These are phyloP conservation scores for Quercus mongolica DNA, from an alignment of 306 rosid species.

Conservation along the genomic window DNA sequence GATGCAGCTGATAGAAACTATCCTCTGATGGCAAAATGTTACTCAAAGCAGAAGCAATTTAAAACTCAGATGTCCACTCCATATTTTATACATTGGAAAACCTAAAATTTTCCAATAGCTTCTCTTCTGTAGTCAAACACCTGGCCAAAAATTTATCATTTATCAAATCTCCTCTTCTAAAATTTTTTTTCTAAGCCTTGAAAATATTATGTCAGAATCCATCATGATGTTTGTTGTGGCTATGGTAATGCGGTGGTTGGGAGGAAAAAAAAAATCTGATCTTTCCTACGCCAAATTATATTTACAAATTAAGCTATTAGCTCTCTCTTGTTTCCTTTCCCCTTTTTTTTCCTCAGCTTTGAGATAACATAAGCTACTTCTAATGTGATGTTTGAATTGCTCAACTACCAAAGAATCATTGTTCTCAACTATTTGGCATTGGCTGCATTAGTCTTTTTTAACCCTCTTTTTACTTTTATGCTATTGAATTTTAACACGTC, in stretches of 20 bases:
- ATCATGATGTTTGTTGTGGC: not conserved
- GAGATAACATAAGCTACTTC: too few species aligned
- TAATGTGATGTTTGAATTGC: too few species aligned
- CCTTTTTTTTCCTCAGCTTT: too few species aligned
- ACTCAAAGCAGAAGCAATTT: not conserved
- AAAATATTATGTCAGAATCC: not conserved
- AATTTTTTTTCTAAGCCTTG: not conserved
- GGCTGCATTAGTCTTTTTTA: too few species aligned
- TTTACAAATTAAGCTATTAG: too few species aligned
- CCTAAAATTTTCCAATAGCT: not conserved
- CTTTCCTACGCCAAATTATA: too few species aligned
- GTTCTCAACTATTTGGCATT: too few species aligned
- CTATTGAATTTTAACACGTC: too few species aligned
- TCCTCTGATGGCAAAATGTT: not conserved
- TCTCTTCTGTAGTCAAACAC: not conserved
- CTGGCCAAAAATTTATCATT: not conserved
- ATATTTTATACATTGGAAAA: not conserved
- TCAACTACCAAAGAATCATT: too few species aligned
- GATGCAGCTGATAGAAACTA: not conserved
- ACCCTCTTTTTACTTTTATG: too few species aligned
- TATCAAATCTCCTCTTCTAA: not conserved
- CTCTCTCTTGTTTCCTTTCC: too few species aligned
- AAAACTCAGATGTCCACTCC: not conserved
- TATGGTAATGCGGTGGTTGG: not conserved
- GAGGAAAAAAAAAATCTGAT: too few species aligned